Evolutionary conservation across 2,329 filamentous ascomycete genomes (phyloP).

Genomic region (Neopestalotiopsis sp.): DNA sequence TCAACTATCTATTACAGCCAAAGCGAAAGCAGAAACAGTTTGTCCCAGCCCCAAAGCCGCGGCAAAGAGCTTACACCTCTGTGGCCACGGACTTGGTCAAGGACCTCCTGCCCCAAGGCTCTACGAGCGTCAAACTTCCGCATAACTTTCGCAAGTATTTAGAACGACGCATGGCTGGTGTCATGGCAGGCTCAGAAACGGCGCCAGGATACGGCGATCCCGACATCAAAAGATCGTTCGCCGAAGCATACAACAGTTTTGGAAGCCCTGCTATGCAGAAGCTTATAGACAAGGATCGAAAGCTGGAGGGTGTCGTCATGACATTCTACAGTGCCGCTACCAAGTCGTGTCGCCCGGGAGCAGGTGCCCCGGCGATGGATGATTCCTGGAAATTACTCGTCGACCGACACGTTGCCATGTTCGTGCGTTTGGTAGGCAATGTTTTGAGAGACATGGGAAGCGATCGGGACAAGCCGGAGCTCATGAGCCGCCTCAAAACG

Average conservation of each 20-base stretch:
- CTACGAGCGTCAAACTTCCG: slow-evolving; percentile 60
- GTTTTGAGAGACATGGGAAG: slow-evolving; percentile 85
- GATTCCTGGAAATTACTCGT: slow-evolving; percentile 91
- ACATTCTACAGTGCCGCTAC: slow-evolving; percentile 97
- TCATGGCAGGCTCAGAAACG: slow-evolving; percentile 81
- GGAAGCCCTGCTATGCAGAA: slow-evolving; percentile 88
- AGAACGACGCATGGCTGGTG: slow-evolving; percentile 78
- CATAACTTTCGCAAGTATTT: slow-evolving; percentile 58
- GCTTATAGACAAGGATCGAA: slow-evolving; percentile 90
- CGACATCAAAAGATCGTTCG: slow-evolving; percentile 92
- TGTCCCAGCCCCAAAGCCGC: slow-evolving; percentile 69
- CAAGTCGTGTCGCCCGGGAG: slow-evolving; percentile 77
- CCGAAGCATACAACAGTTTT: slow-evolving; percentile 90
- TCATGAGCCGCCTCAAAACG: slow-evolving; percentile 77
- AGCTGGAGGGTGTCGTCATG: slow-evolving; percentile 89
- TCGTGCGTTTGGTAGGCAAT: slow-evolving; percentile 83
- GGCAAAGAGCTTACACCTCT: slow-evolving; percentile 67
- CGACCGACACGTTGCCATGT: slow-evolving; percentile 92
- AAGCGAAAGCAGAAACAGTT: slow-evolving; percentile 89
- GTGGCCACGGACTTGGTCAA: slow-evolving; percentile 87
- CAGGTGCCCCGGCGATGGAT: slow-evolving; percentile 74
- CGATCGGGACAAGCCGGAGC: slow-evolving; percentile 82
- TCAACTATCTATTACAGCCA: slow-evolving; percentile 91
- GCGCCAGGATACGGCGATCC: slow-evolving; percentile 89
- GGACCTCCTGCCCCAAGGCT: slow-evolving; percentile 70